phyloP scores from a whole-genome alignment of 2,329 filamentous ascomycete species.

The Emericellopsis atlantica region DNA sequence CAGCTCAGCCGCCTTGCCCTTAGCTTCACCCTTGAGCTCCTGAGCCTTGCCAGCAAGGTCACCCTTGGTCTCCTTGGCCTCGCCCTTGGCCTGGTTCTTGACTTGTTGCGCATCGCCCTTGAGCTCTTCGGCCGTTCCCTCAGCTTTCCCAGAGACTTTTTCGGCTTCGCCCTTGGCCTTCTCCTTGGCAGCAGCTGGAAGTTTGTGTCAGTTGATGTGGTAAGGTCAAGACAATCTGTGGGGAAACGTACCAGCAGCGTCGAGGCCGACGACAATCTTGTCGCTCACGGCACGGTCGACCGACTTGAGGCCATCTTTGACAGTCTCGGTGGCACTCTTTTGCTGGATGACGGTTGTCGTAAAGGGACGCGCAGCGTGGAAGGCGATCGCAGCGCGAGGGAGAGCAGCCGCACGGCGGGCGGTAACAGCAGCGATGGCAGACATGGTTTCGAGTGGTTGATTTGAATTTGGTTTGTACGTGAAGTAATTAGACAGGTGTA shows the following conservation, averaged over 20 bases:
- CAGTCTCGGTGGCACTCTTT: slow-evolving; percentile 38
- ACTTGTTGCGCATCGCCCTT: slow-evolving; percentile 24
- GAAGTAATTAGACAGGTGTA: not conserved
- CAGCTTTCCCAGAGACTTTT: slow-evolving; percentile 15
- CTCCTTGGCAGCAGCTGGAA: slow-evolving; percentile 22
- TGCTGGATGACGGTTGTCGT: slow-evolving; percentile 28
- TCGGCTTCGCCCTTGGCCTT: slow-evolving; percentile 33
- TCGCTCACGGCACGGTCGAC: slow-evolving; percentile 48
- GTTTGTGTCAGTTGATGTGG: not conserved
- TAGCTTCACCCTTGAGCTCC: slow-evolving; percentile 21
- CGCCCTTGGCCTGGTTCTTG: slow-evolving; percentile 25
- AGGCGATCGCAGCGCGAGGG: slow-evolving; percentile 21
- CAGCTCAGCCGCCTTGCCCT: slow-evolving; percentile 21
- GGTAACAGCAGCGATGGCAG: slow-evolving; percentile 35
- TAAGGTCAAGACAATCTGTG: not conserved
- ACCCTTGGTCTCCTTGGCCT: slow-evolving; percentile 16
- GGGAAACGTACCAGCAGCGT: slow-evolving; percentile 36
- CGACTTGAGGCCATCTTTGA: slow-evolving; percentile 46
- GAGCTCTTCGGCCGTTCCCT: slow-evolving; percentile 19
- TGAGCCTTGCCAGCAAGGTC: slow-evolving; percentile 20
- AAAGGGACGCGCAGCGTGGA: slow-evolving; percentile 34
- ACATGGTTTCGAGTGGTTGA: slow-evolving; percentile 25
- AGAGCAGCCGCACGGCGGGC: slow-evolving; percentile 28
- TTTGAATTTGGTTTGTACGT: not conserved
- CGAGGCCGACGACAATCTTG: slow-evolving; percentile 45